Evolutionary conservation across 164 flowering plant species (phyloP).

Genomic region (Litsea cubeba): DNA sequence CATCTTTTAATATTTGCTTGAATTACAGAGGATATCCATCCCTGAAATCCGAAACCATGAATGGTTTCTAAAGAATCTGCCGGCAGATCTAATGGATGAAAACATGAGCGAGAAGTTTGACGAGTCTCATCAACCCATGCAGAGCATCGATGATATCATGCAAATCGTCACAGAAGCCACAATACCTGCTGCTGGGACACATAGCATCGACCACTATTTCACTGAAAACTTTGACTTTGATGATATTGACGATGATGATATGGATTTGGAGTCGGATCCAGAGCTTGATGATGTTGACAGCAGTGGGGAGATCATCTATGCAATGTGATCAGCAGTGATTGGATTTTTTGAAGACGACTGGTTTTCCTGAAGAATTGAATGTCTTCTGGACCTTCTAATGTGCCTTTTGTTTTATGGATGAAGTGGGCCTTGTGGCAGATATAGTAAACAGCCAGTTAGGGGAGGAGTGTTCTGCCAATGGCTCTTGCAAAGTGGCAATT

Average conservation of each 20-base stretch:
- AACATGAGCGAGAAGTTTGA: slow-evolving; percentile 44
- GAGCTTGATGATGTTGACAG: slow-evolving; percentile 43
- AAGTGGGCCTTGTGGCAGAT: not conserved
- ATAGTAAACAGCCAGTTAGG: not conserved
- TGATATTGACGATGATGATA: slow-evolving; percentile 59
- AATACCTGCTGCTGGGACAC: slow-evolving; percentile 64
- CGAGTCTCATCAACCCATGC: slow-evolving; percentile 76
- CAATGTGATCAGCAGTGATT: slow-evolving; percentile 39
- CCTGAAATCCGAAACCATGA: slow-evolving; percentile 66
- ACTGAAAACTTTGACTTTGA: slow-evolving; percentile 38
- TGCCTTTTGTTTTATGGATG: not conserved
- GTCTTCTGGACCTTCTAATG: not conserved
- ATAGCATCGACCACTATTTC: slow-evolving; percentile 43
- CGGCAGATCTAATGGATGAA: slow-evolving; percentile 67
- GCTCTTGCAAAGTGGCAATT: not conserved
- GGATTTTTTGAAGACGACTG: not conserved
- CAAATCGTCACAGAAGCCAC: slow-evolving; percentile 77
- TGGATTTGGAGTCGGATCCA: slow-evolving; percentile 69
- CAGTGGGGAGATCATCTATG: slow-evolving; percentile 84
- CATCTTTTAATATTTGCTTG: not conserved
- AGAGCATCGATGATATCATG: slow-evolving; percentile 70
- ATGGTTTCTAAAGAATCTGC: slow-evolving; percentile 82
- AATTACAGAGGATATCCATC: slow-evolving; percentile 64
- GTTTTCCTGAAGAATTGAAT: not conserved
- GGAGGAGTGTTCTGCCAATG: not conserved